Evolutionary conservation across 208 protist species (phyloP), one percentile per base, ranked within the genome.

Genomic region (Trypanosoma avium): DNA sequence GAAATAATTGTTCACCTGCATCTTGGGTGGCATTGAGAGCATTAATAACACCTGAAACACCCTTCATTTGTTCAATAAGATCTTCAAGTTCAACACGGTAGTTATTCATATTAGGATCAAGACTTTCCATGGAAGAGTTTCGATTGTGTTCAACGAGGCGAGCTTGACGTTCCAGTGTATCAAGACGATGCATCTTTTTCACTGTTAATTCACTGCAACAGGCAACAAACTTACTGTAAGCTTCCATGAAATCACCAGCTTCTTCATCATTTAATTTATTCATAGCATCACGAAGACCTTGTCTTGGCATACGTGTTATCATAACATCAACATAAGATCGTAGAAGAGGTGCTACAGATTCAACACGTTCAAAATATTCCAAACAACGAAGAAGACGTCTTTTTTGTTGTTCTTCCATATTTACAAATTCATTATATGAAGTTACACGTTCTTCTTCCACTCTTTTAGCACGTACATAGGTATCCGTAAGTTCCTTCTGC

Each of bases 171-270:
- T 90, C 82, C 49, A 94, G 75, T 9, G 82, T 91, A 74, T 94
- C 88, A 29, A 90, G 82, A 32, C 88, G 88, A 65, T 91, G 88
- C 45, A 80, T 83, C 77, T 91, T 91, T 75, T 91, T 91, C 53
- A 90, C 81, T n/a, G 84, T 88, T 29, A 94, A 72, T 26, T 94
- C 84, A 1, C 84, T 80, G 54, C 76, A 88, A 32, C 53, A 66
- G n/a, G 86, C 78, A 22, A 91, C 84, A 47, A 94, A 94, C 19
- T 54, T 42, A 27, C 75, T 65, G 77, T 94, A 94, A 17, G 65
- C 80, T 17, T 78, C 70, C 67, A 86, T 73, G 57, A 91, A 86
- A 38, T 49, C 70, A 15, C 47, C 71, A 0, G 76, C 65, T 71
- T 91, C 88, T 19, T 63, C 54, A 67, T 86, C 80, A 19, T 75